Evolutionary conservation across 2,329 filamentous ascomycete species (phyloP).

Genomic region (Stachybotrys echinatus): DNA sequence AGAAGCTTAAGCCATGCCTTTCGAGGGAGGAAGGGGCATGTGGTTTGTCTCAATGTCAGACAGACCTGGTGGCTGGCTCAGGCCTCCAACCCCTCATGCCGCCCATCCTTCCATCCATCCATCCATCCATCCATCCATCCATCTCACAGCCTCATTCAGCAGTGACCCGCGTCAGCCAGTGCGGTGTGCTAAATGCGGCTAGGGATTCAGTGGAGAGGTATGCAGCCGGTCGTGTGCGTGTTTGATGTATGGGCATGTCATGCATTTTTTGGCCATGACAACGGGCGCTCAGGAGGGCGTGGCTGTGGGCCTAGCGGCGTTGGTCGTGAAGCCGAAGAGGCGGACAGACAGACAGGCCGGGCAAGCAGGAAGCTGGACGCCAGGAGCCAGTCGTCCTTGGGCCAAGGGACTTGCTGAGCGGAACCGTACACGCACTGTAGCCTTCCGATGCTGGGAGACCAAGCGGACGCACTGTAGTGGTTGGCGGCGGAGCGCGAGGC

Average conservation of each 20-base stretch:
- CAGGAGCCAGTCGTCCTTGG: no score
- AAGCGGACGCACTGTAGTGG: no score
- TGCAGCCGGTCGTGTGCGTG: not conserved
- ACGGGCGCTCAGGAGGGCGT: not conserved
- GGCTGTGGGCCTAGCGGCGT: not conserved
- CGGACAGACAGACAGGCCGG: not conserved
- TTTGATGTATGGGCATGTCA: not conserved
- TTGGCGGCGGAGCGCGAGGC: not conserved
- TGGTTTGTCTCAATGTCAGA: not conserved
- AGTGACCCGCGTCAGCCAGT: not conserved
- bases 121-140: no score
- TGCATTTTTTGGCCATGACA: not conserved
- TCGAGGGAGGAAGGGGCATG: not conserved
- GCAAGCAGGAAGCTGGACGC: no score
- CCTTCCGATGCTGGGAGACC: no score
- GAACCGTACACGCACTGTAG: no score
- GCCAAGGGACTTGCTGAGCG: no score
- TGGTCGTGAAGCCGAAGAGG: not conserved
- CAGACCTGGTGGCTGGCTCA: not conserved
- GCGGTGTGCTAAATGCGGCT: not conserved
- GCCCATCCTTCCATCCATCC: not conserved
- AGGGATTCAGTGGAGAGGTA: not conserved
- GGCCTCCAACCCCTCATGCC: constrained; percentile 1
- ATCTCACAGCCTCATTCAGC: no score
- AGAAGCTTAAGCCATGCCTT: not conserved